phyloP scores from a whole-genome alignment of 2,329 filamentous ascomycete species.

The Aspergillus brasiliensis region DNA sequence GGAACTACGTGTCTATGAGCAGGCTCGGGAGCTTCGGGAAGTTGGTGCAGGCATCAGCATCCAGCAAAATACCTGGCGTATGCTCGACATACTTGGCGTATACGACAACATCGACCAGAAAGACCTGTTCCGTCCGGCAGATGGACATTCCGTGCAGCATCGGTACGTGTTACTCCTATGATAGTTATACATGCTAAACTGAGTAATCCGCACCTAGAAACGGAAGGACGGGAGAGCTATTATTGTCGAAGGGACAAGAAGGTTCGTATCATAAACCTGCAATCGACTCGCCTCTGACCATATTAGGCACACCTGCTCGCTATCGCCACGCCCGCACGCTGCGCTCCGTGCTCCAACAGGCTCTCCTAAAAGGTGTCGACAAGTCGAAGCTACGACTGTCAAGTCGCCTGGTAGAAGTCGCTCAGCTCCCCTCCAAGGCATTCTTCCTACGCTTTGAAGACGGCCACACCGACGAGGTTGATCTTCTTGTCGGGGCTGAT shows the following conservation, averaged over 20 bases:
- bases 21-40: slow-evolving; percentile 13
- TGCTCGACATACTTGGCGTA: slow-evolving; percentile 13
- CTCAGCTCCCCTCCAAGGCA: background rate
- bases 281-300: no score
- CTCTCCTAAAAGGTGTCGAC: slow-evolving; percentile 7
- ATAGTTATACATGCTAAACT: background rate
- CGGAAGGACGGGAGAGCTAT: slow-evolving; percentile 15
- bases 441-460: slow-evolving; percentile 11
- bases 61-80: slow-evolving; percentile 18
- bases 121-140: slow-evolving; percentile 10
- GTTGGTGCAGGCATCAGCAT: slow-evolving; percentile 16
- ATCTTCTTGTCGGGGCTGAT: slow-evolving; percentile 17
- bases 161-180: background rate
- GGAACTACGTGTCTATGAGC: slow-evolving; percentile 14
- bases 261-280: background rate
- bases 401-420: slow-evolving; percentile 8
- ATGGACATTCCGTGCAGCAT: slow-evolving; percentile 16
- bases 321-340: slow-evolving; percentile 14
- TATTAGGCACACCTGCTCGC: slow-evolving; percentile 7
- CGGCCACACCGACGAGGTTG: slow-evolving; percentile 7
- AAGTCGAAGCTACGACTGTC: slow-evolving; percentile 4
- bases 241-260: slow-evolving; percentile 8
- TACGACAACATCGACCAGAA: slow-evolving; percentile 13
- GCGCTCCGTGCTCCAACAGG: slow-evolving; percentile 15
- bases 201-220: background rate